phyloP scores from a whole-genome alignment of 805 yeast species.

The Soucietia sequanensis region DNA sequence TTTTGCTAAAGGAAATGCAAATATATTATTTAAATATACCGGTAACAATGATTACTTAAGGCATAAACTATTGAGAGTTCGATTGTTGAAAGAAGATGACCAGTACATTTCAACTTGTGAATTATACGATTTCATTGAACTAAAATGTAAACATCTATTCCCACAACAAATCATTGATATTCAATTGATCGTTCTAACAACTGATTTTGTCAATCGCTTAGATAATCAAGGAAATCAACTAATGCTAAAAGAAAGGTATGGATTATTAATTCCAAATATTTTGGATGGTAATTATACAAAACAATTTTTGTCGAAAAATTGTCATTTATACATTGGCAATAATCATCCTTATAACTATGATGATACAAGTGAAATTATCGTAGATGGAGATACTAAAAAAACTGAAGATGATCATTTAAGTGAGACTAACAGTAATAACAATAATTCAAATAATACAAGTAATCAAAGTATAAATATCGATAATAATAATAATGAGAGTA shows the following conservation, averaged over 20 bases:
- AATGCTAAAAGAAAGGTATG: constrained; percentile 41
- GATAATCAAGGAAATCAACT: constrained; percentile 24
- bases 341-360: neutral
- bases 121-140: constrained; percentile 39
- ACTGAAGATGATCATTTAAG: neutral
- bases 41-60: constrained; percentile 33
- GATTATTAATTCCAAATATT: constrained; percentile 43
- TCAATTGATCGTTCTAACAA: constrained; percentile 29
- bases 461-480: neutral
- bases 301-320: constrained; percentile 32
- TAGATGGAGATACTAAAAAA: neutral
- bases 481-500: neutral
- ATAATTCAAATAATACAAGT: no score
- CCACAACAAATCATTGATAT: constrained; percentile 31
- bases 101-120: constrained; percentile 39
- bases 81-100: constrained; percentile 32
- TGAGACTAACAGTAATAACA: no score
- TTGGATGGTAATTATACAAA: constrained; percentile 29
- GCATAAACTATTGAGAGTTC: constrained; percentile 39
- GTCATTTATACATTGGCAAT: constrained; percentile 25
- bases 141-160: constrained; percentile 28
- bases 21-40: constrained; percentile 41
- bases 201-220: constrained; percentile 27
- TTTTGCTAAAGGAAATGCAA: constrained; percentile 50
- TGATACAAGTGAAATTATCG: neutral